Conservation (phyloP, 1,284 basidiomycete genomes). For the Taiwanofungus camphoratus region DNA sequence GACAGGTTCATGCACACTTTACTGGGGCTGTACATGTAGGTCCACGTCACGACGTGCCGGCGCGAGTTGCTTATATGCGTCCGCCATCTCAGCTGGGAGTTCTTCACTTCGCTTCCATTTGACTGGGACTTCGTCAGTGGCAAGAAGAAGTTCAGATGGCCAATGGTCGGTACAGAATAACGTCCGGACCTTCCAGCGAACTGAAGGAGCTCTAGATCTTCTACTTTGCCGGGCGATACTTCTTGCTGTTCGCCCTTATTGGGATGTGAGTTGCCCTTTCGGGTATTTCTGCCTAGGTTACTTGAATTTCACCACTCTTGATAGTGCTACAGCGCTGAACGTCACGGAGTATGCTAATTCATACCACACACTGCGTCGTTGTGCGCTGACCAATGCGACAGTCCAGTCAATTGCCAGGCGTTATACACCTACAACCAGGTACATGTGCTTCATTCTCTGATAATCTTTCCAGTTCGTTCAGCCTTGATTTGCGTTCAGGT, state of each 20-base stretch:
- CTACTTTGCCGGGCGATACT: conserved; percentile 69
- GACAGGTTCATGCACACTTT: conserved; percentile 61
- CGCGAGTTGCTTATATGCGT: neutral
- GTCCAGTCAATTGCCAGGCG: conserved; percentile 58
- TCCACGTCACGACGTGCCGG: conserved; percentile 7
- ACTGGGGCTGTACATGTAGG: conserved; percentile 64
- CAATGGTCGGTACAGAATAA: conserved; percentile 23
- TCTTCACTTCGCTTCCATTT: conserved; percentile 58
- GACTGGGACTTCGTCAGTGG: conserved; percentile 62
- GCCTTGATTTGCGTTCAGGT: conserved; percentile 25
- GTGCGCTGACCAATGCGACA: conserved; percentile 22
- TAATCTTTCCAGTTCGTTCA: neutral
- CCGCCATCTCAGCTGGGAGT: conserved; percentile 31
- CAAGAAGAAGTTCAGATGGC: conserved; percentile 49
- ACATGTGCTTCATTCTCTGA: neutral
- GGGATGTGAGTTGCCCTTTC: conserved; percentile 50
- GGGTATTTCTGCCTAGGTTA: neutral
- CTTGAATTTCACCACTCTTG: conserved; percentile 2
- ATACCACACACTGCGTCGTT: neutral
- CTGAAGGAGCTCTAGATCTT: conserved; percentile 42
- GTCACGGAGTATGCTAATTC: conserved; percentile 39
- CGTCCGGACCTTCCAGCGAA: neutral
- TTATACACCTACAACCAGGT: conserved; percentile 69
- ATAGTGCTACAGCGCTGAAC: conserved; percentile 52
- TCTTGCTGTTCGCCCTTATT: conserved; percentile 56